Conservation (phyloP, 2,329 filamentous ascomycete genomes). For the Chaetomiaceae sp. region DNA sequence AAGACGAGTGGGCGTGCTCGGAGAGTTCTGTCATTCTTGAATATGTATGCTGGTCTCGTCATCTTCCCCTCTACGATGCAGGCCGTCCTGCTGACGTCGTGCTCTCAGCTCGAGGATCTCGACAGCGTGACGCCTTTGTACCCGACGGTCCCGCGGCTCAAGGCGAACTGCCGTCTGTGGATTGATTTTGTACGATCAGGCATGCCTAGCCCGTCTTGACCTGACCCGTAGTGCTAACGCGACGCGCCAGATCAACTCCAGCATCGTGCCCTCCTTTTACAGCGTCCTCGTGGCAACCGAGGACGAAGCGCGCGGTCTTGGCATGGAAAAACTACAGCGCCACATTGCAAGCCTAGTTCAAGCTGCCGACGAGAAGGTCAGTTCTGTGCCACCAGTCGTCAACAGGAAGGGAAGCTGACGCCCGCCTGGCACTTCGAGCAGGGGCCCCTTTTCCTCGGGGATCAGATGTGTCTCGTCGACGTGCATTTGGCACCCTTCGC, state of each 20-base stretch:
- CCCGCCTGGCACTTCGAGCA: constrained; percentile 19
- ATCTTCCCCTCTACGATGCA: not conserved
- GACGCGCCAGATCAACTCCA: constrained; percentile 60
- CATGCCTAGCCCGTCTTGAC: no score
- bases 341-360: constrained; percentile 53
- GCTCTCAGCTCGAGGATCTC: constrained; percentile 63
- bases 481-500: constrained; percentile 72
- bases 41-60: constrained; percentile 52
- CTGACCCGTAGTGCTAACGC: no score
- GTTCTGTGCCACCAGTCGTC: not conserved
- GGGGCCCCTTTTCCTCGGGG: constrained; percentile 63
- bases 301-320: constrained; percentile 48
- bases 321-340: constrained; percentile 55
- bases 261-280: constrained; percentile 73
- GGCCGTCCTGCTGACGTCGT: constrained; percentile 1
- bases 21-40: constrained; percentile 79
- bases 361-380: constrained; percentile 37
- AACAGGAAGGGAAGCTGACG: not conserved
- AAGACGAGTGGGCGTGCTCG: constrained; percentile 75
- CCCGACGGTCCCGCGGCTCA: constrained; percentile 57
- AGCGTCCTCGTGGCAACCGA: constrained; percentile 62
- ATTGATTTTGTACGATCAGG: constrained; percentile 70
- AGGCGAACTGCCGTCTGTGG: constrained; percentile 74
- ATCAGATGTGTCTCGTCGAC: constrained; percentile 58
- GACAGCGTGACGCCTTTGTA: constrained; percentile 54